Evolutionary conservation across 2,329 filamentous ascomycete genomes (phyloP).

Genomic region (Penicillium sp.): DNA sequence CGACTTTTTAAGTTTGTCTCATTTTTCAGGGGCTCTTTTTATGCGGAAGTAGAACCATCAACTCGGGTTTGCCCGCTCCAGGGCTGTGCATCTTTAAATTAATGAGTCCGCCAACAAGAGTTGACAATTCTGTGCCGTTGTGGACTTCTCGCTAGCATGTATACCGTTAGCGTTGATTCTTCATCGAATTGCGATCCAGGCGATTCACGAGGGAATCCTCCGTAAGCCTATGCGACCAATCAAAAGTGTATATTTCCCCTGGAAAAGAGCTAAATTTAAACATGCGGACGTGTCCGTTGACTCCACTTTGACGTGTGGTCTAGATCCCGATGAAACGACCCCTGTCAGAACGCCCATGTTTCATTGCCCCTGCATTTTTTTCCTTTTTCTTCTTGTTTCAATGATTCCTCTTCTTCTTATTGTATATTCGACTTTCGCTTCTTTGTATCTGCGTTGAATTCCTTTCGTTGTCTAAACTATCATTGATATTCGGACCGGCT

Average conservation of each 20-base stretch:
- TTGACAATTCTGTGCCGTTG: background rate
- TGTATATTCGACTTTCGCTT: slow-evolving; percentile 1
- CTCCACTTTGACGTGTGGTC: slow-evolving; percentile 14
- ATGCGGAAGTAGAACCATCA: no score
- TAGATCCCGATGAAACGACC: slow-evolving; percentile 21
- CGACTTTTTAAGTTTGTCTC: no score
- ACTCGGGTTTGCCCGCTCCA: background rate
- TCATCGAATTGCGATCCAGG: background rate
- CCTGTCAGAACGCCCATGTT: slow-evolving; percentile 12
- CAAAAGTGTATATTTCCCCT: background rate
- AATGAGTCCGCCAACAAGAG: no score
- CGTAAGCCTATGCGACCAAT: background rate
- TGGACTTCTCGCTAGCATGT: background rate
- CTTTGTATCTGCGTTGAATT: background rate
- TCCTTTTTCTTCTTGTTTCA: slow-evolving; percentile 5
- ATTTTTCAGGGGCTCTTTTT: no score
- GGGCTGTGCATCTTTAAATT: background rate
- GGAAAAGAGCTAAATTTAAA: slow-evolving; percentile 8
- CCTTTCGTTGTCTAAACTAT: background rate
- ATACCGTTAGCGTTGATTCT: background rate
- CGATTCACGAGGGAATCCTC: background rate
- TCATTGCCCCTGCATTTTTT: slow-evolving; percentile 11
- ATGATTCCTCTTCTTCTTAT: background rate
- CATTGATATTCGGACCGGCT: slow-evolving; percentile 6
- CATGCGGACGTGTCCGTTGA: slow-evolving; percentile 11